A percentile compares a stretch with the other conserved stretches of the same genome.
These are phyloP conservation scores for Sporisorium sorghi DNA, from an alignment of 1,284 basidiomycete genomes.

Conservation along the genomic window DNA sequence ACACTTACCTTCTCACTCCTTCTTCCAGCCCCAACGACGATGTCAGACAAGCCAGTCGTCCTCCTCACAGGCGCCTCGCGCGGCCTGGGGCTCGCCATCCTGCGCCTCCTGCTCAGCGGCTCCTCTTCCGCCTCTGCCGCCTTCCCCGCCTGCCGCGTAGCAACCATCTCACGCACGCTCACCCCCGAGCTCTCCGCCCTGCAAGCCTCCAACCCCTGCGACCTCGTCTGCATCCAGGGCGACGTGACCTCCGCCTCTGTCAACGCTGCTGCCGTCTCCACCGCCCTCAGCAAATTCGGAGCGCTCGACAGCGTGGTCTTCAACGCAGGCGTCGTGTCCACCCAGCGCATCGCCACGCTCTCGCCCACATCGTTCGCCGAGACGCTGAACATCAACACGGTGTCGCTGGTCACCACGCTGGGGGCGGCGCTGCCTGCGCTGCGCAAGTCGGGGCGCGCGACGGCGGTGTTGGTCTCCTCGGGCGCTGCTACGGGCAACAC, in stretches of 20 bases:
- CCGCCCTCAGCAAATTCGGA: slow-evolving; percentile 75
- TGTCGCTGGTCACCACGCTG: slow-evolving; percentile 79
- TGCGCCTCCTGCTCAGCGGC: slow-evolving; percentile 74
- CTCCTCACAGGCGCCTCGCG: slow-evolving; percentile 68
- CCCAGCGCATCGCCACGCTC: slow-evolving; percentile 57
- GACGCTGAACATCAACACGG: slow-evolving; percentile 84
- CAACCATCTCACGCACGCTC: slow-evolving; percentile 79
- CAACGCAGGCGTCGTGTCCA: slow-evolving; percentile 78
- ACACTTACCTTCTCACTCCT: background rate
- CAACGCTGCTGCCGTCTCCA: slow-evolving; percentile 74
- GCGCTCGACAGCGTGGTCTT: slow-evolving; percentile 80
- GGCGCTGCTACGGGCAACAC: slow-evolving; percentile 80
- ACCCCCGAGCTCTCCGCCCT: slow-evolving; percentile 77
- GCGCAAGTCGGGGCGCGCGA: slow-evolving; percentile 73
- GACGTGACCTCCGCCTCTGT: slow-evolving; percentile 76
- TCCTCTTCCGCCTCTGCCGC: slow-evolving; percentile 8
- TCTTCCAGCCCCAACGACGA: slow-evolving; percentile 1
- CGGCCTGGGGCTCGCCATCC: slow-evolving; percentile 83
- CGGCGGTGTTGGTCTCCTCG: slow-evolving; percentile 82
- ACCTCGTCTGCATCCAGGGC: slow-evolving; percentile 74
- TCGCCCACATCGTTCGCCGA: slow-evolving; percentile 73
- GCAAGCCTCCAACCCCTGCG: slow-evolving; percentile 63
- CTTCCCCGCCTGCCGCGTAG: slow-evolving; percentile 73
- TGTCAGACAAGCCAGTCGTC: slow-evolving; percentile 53
- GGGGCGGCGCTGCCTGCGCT: slow-evolving; percentile 77